Conservation (phyloP, 208 protist genomes). For the Leptomonas seymouri region DNA sequence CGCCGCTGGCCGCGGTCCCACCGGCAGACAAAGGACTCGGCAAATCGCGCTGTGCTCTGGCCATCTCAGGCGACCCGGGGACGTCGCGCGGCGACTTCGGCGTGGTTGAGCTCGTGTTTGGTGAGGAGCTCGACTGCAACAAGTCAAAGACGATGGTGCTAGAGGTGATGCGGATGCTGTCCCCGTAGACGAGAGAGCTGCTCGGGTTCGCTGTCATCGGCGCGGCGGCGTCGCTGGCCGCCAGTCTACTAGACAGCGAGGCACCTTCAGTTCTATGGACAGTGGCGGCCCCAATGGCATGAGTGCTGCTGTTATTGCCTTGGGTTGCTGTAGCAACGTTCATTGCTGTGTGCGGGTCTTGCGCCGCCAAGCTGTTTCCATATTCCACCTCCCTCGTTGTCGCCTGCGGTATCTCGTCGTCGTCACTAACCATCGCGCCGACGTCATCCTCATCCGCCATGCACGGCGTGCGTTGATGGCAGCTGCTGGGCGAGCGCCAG, state of each 20-base stretch:
- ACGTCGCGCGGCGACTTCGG: constrained; percentile 11
- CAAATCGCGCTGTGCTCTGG: background rate
- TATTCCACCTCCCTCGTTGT: constrained; percentile 10
- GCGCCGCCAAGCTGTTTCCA: too few species aligned
- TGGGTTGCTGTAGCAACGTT: background rate
- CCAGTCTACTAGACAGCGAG: too few species aligned
- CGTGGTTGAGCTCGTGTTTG: background rate
- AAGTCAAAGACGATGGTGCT: constrained; percentile 31
- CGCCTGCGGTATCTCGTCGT: too few species aligned
- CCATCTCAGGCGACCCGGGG: background rate
- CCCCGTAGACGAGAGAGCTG: constrained; percentile 18
- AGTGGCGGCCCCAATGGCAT: background rate
- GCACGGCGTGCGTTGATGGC: constrained; percentile 79
- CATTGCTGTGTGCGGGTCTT: background rate
- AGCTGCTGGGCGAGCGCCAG: constrained; percentile 55
- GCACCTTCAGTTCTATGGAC: background rate
- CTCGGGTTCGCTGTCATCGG: background rate
- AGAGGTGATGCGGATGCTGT: constrained; percentile 32
- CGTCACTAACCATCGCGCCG: constrained; percentile 25
- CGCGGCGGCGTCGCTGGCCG: background rate
- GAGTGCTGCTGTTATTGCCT: background rate
- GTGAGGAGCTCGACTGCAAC: constrained; percentile 1
- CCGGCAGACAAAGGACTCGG: constrained; percentile 1
- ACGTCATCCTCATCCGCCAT: constrained; percentile 76
- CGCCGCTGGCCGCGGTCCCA: background rate